A percentile compares a stretch with the other conserved stretches of the same genome.
These are phyloP conservation scores for Tricholoma matsutake DNA, from an alignment of 768 basidiomycete species.

Conservation along the genomic window DNA sequence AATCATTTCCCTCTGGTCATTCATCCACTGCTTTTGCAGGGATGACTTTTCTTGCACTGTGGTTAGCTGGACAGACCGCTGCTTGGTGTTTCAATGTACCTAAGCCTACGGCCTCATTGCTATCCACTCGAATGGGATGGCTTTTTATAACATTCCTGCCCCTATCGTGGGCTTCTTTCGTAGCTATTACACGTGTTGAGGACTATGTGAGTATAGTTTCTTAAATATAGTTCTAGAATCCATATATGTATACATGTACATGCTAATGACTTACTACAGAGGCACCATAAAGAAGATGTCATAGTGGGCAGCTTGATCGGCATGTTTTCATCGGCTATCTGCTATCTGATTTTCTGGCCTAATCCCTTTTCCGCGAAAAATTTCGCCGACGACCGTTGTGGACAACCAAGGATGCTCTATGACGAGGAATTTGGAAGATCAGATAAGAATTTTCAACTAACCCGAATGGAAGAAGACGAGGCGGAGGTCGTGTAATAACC, in stretches of 20 bases:
- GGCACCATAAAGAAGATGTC: conserved; percentile 69
- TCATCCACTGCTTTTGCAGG: conserved; percentile 65
- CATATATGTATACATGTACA: not conserved
- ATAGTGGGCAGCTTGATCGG: conserved; percentile 63
- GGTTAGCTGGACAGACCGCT: conserved; percentile 61
- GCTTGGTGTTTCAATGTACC: conserved; percentile 50
- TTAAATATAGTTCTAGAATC: not conserved
- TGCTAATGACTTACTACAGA: conserved; percentile 29
- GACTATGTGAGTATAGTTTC: conserved; percentile 51
- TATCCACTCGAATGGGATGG: conserved; percentile 45
- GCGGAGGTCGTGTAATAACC: conserved; percentile 34
- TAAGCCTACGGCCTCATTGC: conserved; percentile 30
- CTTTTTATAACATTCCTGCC: conserved; percentile 51
- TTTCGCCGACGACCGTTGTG: conserved; percentile 28
- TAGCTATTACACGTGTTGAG: conserved; percentile 59
- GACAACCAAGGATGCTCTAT: conserved; percentile 45
- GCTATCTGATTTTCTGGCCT: conserved; percentile 65
- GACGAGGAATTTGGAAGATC: conserved; percentile 21
- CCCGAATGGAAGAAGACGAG: conserved; percentile 40
- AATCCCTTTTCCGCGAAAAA: conserved; percentile 48
- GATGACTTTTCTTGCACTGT: conserved; percentile 61
- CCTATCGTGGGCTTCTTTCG: conserved; percentile 54
- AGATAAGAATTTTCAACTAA: conserved; percentile 46
- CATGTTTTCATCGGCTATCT: conserved; percentile 42
- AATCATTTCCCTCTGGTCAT: conserved; percentile 70